A percentile compares a stretch with the other conserved stretches of the same genome.
These are phyloP conservation scores for Nicotiana benthamiana DNA, from an alignment of 257 asterid genomes.

Conservation along the genomic window DNA sequence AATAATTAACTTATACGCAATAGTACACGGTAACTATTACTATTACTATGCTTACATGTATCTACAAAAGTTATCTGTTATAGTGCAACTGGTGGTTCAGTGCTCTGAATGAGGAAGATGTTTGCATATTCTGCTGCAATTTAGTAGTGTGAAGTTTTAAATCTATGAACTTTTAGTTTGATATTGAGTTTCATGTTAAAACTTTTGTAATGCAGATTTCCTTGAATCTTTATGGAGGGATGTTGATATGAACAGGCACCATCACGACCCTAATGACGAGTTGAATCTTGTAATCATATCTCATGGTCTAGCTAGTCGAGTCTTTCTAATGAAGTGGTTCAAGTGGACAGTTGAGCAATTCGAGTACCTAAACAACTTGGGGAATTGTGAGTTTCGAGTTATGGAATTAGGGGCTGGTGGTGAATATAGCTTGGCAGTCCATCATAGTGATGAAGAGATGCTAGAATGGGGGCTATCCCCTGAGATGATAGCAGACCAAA, in stretches of 20 bases:
- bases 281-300: conserved; percentile 33
- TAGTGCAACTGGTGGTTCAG: background rate
- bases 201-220: conserved; percentile 21
- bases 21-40: background rate
- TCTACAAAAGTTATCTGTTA: background rate
- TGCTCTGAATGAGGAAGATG: background rate
- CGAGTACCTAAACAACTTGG: conserved; percentile 25
- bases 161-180: background rate
- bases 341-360: conserved; percentile 43
- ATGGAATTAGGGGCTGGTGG: conserved; percentile 38
- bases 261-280: conserved; percentile 12
- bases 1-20: background rate
- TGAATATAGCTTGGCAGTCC: conserved; percentile 36
- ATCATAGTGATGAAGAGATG: conserved; percentile 37
- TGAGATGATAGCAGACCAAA: conserved; percentile 36
- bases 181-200: background rate
- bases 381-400: conserved; percentile 35
- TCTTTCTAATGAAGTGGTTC: conserved; percentile 42
- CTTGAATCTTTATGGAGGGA: conserved; percentile 45
- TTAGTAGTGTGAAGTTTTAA: background rate
- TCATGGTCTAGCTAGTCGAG: conserved; percentile 34
- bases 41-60: background rate
- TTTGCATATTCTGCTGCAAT: background rate
- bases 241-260: conserved; percentile 40
- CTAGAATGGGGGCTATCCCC: conserved; percentile 33